These are phyloP conservation scores for Xerocomellus chrysenteron DNA, from an alignment of 768 basidiomycete species.

Conservation along the genomic window DNA sequence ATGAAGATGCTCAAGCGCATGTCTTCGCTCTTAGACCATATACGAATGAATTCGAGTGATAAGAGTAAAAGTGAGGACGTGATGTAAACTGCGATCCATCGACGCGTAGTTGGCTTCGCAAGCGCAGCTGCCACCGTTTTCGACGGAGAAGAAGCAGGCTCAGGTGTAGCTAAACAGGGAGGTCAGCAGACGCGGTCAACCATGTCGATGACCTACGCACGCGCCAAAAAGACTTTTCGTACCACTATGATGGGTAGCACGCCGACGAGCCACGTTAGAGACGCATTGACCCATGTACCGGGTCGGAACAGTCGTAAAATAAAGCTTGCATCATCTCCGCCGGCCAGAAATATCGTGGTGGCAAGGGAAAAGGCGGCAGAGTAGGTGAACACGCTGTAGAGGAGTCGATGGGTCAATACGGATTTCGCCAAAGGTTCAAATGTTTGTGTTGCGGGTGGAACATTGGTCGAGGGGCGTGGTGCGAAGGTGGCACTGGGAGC, in stretches of 20 bases:
- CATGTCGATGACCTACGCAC: slow-evolving; percentile 40
- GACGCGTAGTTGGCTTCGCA: slow-evolving; percentile 45
- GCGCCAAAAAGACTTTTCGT: slow-evolving; percentile 57
- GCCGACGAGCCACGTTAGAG: slow-evolving; percentile 47
- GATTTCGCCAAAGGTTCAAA: slow-evolving; percentile 69
- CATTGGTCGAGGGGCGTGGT: slow-evolving; percentile 49
- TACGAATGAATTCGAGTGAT: slow-evolving; percentile 41
- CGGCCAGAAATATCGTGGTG: slow-evolving; percentile 35
- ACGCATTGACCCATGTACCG: slow-evolving; percentile 42
- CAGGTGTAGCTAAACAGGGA: slow-evolving; percentile 41
- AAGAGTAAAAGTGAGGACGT: slow-evolving; percentile 46
- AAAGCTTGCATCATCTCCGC: slow-evolving; percentile 15
- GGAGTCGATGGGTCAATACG: slow-evolving; percentile 59
- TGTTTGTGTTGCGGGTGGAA: slow-evolving; percentile 55
- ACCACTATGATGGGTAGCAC: slow-evolving; percentile 58
- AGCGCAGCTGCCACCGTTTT: slow-evolving; percentile 46
- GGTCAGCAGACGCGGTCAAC: not conserved
- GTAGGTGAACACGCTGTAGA: slow-evolving; percentile 50
- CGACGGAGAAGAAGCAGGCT: slow-evolving; percentile 52
- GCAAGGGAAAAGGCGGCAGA: slow-evolving; percentile 50
- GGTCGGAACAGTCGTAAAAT: slow-evolving; percentile 43
- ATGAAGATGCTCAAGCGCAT: slow-evolving; percentile 56
- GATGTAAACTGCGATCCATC: slow-evolving; percentile 46
- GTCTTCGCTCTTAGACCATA: slow-evolving; percentile 33
- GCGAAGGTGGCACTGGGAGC: slow-evolving; percentile 10